Evolutionary conservation across 805 yeast species (phyloP), one percentile per base, ranked within the genome.

Genomic region (Suhomyces kilbournensis): DNA sequence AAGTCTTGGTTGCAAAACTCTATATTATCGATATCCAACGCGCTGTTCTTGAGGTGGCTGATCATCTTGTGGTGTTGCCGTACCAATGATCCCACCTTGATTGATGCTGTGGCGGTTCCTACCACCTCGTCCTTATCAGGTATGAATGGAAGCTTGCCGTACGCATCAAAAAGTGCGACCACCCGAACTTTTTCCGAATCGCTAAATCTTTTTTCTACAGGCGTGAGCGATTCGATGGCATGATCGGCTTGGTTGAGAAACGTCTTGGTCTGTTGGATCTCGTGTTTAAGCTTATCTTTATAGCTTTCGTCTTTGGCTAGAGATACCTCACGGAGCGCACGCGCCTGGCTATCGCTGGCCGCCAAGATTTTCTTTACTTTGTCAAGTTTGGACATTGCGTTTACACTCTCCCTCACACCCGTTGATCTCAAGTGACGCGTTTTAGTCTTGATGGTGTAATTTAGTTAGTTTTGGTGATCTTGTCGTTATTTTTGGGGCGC

Each of bases 111-210:
- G 14, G 70, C 68, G 14, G 62, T 59, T 5, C 62, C 63, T 19
- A 69, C 62, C 15, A 64, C 65, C 35, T 68, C 73, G 47, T 62
- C 64, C 52, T 66, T 67, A 35, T 60, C 66, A 3, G 68, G 65
- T 15, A 55, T 51, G 47, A 61, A 70, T 2, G 69, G 65, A 2
- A 70, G 47, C 22, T 54, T 61, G 5, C 52, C 49, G 45, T 58
- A 63, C 9, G 62, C 42, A 7, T 58, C 59, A 30, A 53, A 51
- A 15, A 61, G 51, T 4, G 69, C 70, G 30, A 61, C 51, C 4
- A 64, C 53, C 12, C 55, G 50, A 26, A 49, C 49, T 43, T 58
- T 57, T 17, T 15, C 23, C 5, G 40, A n/a, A 4, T 28, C 12
- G 15, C 12, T n/a, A 30, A 9, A 30, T 15, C 20, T 30, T 19